phyloP scores from a whole-genome alignment of 1,139 yeast species.

The Kurtzmaniella quercitrusa region DNA sequence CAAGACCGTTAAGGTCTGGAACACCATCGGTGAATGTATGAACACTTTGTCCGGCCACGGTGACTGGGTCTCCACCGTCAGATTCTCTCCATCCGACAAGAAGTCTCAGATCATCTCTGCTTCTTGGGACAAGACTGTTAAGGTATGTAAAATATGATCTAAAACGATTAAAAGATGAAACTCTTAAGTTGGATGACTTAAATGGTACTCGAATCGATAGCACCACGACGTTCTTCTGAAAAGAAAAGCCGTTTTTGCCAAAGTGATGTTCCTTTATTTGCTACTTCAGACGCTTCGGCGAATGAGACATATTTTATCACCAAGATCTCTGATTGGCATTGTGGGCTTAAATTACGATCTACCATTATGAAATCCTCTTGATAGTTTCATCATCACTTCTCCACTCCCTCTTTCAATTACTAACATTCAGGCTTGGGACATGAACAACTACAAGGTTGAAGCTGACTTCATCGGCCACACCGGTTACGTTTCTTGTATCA shows the following conservation, averaged over 20 bases:
- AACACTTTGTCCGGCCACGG: slow-evolving; percentile 92
- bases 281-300: slow-evolving; percentile 96
- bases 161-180: slow-evolving; percentile 6
- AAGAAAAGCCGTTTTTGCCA: slow-evolving; percentile 9
- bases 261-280: slow-evolving; percentile 82
- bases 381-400: slow-evolving; percentile 15
- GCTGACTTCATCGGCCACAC: slow-evolving; percentile 99
- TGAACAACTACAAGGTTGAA: slow-evolving; percentile 76
- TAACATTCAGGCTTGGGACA: slow-evolving; percentile 81
- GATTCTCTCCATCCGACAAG: slow-evolving; percentile 83
- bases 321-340: slow-evolving; percentile 88
- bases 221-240: slow-evolving; percentile 4
- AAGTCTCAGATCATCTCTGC: slow-evolving; percentile 88
- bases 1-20: slow-evolving; percentile 99
- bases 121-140: slow-evolving; percentile 98
- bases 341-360: background rate
- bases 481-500: slow-evolving; percentile 96
- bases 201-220: too few relatives aligned
- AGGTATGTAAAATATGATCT: slow-evolving; percentile 63
- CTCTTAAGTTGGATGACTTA: background rate
- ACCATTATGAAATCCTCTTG: slow-evolving; percentile 10
- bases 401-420: slow-evolving; percentile 17
- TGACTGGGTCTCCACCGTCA: slow-evolving; percentile 99
- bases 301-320: slow-evolving; percentile 97
- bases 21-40: slow-evolving; percentile 98